A percentile compares a stretch with the other conserved stretches of the same genome.
Conservation (phyloP, 495 filamentous ascomycete species). For the Xylaria venustula region DNA sequence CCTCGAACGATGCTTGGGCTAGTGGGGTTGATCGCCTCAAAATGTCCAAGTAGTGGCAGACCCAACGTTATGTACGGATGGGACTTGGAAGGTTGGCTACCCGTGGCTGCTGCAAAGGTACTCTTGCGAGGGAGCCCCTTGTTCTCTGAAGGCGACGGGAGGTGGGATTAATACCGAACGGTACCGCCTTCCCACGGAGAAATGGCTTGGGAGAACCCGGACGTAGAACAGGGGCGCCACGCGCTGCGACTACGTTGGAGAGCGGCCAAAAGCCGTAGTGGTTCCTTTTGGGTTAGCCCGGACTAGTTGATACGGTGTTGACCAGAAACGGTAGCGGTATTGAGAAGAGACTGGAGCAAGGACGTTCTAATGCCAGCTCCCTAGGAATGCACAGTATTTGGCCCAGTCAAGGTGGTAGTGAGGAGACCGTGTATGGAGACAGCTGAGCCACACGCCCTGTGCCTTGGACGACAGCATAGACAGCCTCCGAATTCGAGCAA, state of each 20-base stretch:
- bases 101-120: constrained; percentile 45
- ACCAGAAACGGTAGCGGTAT: constrained; percentile 35
- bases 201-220: constrained; percentile 50
- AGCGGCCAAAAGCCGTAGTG: constrained; percentile 12
- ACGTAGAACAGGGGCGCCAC: constrained; percentile 43
- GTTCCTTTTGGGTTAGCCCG: constrained; percentile 31
- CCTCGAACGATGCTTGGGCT: constrained; percentile 30
- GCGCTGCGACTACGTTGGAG: constrained; percentile 34
- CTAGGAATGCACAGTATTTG: constrained; percentile 31
- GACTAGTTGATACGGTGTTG: constrained; percentile 26
- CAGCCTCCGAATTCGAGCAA: constrained; percentile 41
- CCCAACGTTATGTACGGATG: constrained; percentile 43
- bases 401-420: constrained; percentile 23
- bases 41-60: constrained; percentile 35
- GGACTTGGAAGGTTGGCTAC: constrained; percentile 39
- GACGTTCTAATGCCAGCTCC: constrained; percentile 35
- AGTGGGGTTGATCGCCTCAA: constrained; percentile 41
- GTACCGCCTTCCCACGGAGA: constrained; percentile 46
- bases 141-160: constrained; percentile 44
- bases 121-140: constrained; percentile 40
- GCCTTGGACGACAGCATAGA: constrained; percentile 34
- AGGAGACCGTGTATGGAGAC: constrained; percentile 35
- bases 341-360: constrained; percentile 32
- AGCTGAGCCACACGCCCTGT: constrained; percentile 51
- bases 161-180: constrained; percentile 51